phyloP scores from a whole-genome alignment of 371 early-diverging fungal genomes.

The Mortierella sp. region DNA sequence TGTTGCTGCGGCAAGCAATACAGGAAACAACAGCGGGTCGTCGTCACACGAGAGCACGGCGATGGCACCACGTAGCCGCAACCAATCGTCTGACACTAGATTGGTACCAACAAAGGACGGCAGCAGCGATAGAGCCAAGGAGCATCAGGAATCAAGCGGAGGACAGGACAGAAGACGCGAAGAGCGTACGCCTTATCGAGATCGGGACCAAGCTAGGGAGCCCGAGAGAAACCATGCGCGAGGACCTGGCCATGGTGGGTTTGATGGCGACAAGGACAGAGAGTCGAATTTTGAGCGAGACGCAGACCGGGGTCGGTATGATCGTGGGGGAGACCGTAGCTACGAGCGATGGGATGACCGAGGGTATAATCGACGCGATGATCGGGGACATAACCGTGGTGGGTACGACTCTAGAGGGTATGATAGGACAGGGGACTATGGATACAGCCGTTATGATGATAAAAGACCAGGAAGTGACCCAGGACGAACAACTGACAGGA shows the following conservation, averaged over 20 bases:
- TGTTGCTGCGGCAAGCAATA: not conserved
- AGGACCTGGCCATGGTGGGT: not conserved
- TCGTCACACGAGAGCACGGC: not conserved
- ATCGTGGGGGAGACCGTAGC: slow-evolving; percentile 17
- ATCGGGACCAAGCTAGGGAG: not conserved
- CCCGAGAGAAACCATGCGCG: not conserved
- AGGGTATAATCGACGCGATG: slow-evolving; percentile 15
- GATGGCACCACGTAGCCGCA: not conserved
- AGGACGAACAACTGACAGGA: slow-evolving; percentile 13
- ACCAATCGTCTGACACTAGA: not conserved
- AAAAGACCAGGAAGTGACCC: not conserved
- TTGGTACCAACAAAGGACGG: not conserved
- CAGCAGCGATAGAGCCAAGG: not conserved
- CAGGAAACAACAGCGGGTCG: not conserved
- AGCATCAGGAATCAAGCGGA: not conserved
- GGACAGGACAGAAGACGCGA: not conserved
- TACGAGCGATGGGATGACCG: slow-evolving; percentile 17
- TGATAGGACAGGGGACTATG: slow-evolving; percentile 10
- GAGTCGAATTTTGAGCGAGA: slow-evolving; percentile 15
- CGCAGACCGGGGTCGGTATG: not conserved
- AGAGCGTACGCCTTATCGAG: not conserved
- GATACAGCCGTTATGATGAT: not conserved
- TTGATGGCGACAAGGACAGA: not conserved
- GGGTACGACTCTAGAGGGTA: not conserved
- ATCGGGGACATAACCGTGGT: slow-evolving; percentile 12